These are phyloP conservation scores for Monosporascus sp. DNA, from an alignment of 2,329 filamentous ascomycete species.

Conservation along the genomic window DNA sequence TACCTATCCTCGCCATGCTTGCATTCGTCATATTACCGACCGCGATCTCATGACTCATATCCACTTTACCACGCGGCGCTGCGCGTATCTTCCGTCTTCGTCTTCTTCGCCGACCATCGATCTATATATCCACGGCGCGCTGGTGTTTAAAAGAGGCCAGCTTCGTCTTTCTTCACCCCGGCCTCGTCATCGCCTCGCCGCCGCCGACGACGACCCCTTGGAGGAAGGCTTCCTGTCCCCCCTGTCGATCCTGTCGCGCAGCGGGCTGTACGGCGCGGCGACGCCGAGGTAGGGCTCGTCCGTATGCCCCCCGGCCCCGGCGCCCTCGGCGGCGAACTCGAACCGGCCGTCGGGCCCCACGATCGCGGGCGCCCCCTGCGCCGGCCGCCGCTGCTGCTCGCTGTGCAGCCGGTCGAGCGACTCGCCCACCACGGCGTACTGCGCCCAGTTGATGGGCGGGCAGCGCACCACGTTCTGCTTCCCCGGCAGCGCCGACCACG, in stretches of 20 bases:
- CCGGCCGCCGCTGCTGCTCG: slow-evolving; percentile 67
- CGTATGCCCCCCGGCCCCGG: slow-evolving; percentile 29
- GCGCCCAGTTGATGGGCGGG: slow-evolving; percentile 89
- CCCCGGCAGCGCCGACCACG: slow-evolving; percentile 64
- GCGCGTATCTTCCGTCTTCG: too few relatives aligned
- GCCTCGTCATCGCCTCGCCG: neutral
- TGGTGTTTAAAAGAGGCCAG: neutral
- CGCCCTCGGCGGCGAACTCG: slow-evolving; percentile 40
- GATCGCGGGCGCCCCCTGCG: slow-evolving; percentile 46
- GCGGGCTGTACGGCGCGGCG: slow-evolving; percentile 52
- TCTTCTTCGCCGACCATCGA: too few relatives aligned
- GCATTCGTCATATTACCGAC: too few relatives aligned
- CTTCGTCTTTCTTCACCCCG: neutral
- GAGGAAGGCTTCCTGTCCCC: slow-evolving; percentile 25
- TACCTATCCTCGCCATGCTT: too few relatives aligned
- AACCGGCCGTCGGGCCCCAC: slow-evolving; percentile 40
- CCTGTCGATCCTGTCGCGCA: slow-evolving; percentile 39
- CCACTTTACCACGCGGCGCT: too few relatives aligned
- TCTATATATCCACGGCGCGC: neutral
- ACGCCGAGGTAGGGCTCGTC: slow-evolving; percentile 42
- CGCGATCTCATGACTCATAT: too few relatives aligned
- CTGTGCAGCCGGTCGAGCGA: slow-evolving; percentile 79
- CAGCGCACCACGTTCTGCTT: slow-evolving; percentile 80
- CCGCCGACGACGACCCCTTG: slow-evolving; percentile 15
- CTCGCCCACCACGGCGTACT: slow-evolving; percentile 86